Evolutionary conservation across 768 basidiomycete genomes (phyloP), one percentile per base, ranked within the genome.

Genomic region (Paxillus rubicundulus): DNA sequence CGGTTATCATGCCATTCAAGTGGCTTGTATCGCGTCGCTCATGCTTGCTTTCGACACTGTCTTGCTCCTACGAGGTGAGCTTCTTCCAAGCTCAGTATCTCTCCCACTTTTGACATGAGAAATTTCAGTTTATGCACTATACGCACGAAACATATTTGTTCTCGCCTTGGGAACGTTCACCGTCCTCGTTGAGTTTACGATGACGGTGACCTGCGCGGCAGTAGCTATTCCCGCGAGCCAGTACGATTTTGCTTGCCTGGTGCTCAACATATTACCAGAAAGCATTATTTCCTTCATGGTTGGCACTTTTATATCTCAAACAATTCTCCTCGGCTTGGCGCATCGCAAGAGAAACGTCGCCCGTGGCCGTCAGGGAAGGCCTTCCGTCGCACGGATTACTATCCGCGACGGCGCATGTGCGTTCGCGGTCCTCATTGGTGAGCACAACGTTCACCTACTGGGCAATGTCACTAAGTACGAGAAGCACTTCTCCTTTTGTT

Each of bases 61-160:
- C 28, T 45, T 67, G 4, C 49, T 63, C 32, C 40, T 68, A 34
- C 55, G 66, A 53, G 59, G 66, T 66, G 44, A 37, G 57, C 58
- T 18, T 18, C 9, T 48, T 30, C 17, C 30, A 4, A 16, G 4
- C 34, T 28, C 51, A 9, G 8, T 5, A 1, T 9, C 5, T 53
- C 17, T 13, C 4, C 33, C n/a, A 45, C 3, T 18, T 39, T 45
- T 51, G 7, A 60, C 14, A 10, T 3, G n/a, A 10, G 5, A 12
- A 10, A 3, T 18, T 24, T 24, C 14, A 66, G 65, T 66, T 34
- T 61, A 53, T 39, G 65, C 61, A 0, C 38, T 66, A 1, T 62
- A 57, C 17, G 57, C 47, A 21, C 34, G 24, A 6, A 34, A 18
- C n/a, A 37, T 24, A 12, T 38, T 41, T 39, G 45, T 43, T 5